These are phyloP conservation scores for Melampsora occidentalis DNA, from an alignment of 1,284 basidiomycete species.

Conservation along the genomic window DNA sequence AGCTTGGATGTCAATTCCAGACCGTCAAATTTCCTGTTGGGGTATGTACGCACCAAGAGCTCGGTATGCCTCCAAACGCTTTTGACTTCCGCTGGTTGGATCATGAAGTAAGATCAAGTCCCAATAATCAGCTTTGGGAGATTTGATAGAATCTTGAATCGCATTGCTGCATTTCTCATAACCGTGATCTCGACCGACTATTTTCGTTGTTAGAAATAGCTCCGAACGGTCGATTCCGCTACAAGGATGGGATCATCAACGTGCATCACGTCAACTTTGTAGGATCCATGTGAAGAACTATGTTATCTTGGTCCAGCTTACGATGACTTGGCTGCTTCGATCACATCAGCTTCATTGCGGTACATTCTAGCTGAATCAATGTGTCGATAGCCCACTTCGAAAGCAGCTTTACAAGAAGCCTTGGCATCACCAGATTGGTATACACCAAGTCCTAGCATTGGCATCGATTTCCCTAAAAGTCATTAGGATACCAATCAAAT, in stretches of 20 bases:
- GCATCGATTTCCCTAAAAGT: conserved; percentile 57
- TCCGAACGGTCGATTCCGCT: conserved; percentile 59
- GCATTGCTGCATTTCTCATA: conserved; percentile 45
- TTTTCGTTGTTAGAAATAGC: conserved; percentile 63
- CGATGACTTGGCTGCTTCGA: conserved; percentile 60
- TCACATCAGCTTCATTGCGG: conserved; percentile 66
- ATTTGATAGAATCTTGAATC: conserved; percentile 45
- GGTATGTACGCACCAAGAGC: conserved; percentile 36
- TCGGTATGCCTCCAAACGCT: conserved; percentile 63
- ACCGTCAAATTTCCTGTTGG: conserved; percentile 55
- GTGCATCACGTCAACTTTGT: background rate
- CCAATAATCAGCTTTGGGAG: conserved; percentile 58
- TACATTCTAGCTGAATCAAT: conserved; percentile 64
- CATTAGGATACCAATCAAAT: background rate
- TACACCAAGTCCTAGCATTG: conserved; percentile 76
- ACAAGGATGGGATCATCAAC: conserved; percentile 12
- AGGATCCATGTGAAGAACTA: conserved; percentile 49
- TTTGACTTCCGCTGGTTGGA: conserved; percentile 62
- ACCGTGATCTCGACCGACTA: conserved; percentile 48
- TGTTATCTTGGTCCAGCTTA: background rate
- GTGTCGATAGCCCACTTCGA: conserved; percentile 59
- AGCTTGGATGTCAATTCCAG: too few relatives aligned
- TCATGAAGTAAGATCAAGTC: conserved; percentile 77
- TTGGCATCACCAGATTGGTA: conserved; percentile 68
- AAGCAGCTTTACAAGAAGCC: conserved; percentile 71